Conservation (phyloP, 2,329 filamentous ascomycete species). For the Epichloe festucae region DNA sequence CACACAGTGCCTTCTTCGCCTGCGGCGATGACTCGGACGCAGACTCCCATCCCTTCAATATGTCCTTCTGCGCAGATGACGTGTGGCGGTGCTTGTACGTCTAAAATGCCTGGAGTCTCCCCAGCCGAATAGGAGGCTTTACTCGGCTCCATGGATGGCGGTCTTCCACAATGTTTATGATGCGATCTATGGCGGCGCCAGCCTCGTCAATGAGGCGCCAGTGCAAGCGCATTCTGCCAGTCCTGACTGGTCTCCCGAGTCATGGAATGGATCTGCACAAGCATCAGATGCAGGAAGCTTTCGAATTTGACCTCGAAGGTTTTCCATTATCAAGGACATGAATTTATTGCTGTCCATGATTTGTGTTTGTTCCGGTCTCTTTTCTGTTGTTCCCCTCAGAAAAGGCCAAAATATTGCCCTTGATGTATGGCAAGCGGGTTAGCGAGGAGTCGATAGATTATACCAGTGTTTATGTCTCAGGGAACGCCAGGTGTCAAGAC, state of each 20-base stretch:
- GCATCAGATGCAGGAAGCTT: slow-evolving; percentile 9
- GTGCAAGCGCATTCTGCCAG: slow-evolving; percentile 26
- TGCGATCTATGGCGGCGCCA: slow-evolving; percentile 60
- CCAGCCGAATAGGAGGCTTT: slow-evolving; percentile 72
- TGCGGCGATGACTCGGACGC: slow-evolving; percentile 27
- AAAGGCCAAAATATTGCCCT: neutral
- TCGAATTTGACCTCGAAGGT: slow-evolving; percentile 1
- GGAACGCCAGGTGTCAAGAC: too few relatives aligned
- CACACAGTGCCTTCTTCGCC: slow-evolving; percentile 38
- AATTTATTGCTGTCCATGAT: neutral
- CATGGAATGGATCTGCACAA: slow-evolving; percentile 42
- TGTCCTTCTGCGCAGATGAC: neutral
- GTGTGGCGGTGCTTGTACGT: slow-evolving; percentile 7
- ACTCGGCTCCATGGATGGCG: slow-evolving; percentile 66
- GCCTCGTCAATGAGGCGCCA: slow-evolving; percentile 32
- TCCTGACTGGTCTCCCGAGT: slow-evolving; percentile 42
- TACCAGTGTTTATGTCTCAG: too few relatives aligned
- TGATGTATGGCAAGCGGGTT: neutral
- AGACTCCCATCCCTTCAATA: slow-evolving; percentile 10
- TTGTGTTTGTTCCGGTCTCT: neutral
- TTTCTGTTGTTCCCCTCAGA: too few relatives aligned
- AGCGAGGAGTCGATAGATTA: neutral
- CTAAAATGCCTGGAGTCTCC: slow-evolving; percentile 35
- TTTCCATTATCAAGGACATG: neutral
- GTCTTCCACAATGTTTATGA: slow-evolving; percentile 72